phyloP scores from a whole-genome alignment of 73 alveolate genomes.

The Tetrahymena malaccensis region DNA sequence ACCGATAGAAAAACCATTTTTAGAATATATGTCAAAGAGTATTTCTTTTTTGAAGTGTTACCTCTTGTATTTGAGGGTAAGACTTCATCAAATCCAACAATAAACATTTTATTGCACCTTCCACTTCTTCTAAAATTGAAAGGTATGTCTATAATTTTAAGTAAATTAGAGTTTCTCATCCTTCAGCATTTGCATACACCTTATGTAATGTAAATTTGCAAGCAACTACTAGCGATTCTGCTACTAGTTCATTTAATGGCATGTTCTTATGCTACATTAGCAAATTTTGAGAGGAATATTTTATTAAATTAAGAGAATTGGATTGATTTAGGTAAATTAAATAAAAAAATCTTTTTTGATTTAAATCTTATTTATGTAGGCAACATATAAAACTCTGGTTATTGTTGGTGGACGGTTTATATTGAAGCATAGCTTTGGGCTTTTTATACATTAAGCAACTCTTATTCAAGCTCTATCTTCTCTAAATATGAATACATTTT shows the following conservation, averaged over 20 bases:
- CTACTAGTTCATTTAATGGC: background rate
- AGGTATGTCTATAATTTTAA: background rate
- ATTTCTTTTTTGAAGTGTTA: background rate
- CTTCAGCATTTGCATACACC: background rate
- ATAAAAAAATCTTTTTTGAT: too few relatives aligned
- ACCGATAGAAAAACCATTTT: background rate
- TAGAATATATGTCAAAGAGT: background rate
- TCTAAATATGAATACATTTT: background rate
- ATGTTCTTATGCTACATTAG: background rate
- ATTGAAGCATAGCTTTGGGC: background rate
- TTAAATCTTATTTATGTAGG: background rate
- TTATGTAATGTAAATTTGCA: background rate
- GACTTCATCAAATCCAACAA: background rate
- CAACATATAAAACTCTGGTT: too few relatives aligned
- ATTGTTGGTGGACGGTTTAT: background rate
- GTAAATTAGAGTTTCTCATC: background rate
- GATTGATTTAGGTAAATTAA: background rate
- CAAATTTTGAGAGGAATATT: background rate
- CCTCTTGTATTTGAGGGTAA: background rate
- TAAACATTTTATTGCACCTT: background rate
- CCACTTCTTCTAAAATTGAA: background rate
- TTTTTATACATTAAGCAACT: background rate
- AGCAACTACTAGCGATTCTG: too few relatives aligned
- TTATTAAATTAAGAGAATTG: background rate
- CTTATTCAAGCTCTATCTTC: background rate